Evolutionary conservation across 805 yeast species (phyloP).

Genomic region (Sungouiella thailandica): DNA sequence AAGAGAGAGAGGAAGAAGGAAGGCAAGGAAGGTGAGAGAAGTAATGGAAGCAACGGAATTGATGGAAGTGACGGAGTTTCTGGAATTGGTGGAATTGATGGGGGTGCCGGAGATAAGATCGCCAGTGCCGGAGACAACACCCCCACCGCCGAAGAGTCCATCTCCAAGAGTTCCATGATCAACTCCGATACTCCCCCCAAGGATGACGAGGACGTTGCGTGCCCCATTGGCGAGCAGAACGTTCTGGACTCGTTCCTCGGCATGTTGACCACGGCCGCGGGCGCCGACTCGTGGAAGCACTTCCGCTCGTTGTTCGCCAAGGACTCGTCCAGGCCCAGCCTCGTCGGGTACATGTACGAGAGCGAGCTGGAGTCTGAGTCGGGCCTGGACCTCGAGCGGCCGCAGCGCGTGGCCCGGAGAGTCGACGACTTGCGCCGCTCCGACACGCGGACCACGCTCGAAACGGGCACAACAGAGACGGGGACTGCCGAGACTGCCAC

Average conservation of each 20-base stretch:
- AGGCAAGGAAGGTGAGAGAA: not conserved
- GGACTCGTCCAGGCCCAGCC: not conserved
- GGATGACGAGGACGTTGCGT: slow-evolving; percentile 30
- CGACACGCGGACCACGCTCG: no score
- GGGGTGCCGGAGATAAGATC: no score
- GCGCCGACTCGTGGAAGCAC: slow-evolving; percentile 14
- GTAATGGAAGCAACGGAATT: not conserved
- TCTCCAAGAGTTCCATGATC: no score
- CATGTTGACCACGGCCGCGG: slow-evolving; percentile 28
- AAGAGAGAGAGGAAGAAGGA: no score
- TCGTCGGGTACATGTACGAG: not conserved
- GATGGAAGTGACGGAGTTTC: not conserved
- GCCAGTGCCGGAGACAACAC: not conserved
- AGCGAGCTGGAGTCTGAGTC: not conserved
- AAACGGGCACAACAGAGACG: no score
- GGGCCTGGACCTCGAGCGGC: not conserved
- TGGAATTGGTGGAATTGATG: not conserved
- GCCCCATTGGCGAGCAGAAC: slow-evolving; percentile 17
- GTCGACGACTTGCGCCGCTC: no score
- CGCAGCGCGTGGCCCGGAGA: no score
- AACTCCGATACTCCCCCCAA: no score
- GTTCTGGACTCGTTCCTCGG: slow-evolving; percentile 24
- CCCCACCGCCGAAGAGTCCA: not conserved
- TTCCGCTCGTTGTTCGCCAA: slow-evolving; percentile 1
- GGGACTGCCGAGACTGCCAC: no score